A percentile compares a stretch with the other conserved stretches of the same genome.
Conservation (phyloP, 1,139 yeast species). For the Candida sojae region DNA sequence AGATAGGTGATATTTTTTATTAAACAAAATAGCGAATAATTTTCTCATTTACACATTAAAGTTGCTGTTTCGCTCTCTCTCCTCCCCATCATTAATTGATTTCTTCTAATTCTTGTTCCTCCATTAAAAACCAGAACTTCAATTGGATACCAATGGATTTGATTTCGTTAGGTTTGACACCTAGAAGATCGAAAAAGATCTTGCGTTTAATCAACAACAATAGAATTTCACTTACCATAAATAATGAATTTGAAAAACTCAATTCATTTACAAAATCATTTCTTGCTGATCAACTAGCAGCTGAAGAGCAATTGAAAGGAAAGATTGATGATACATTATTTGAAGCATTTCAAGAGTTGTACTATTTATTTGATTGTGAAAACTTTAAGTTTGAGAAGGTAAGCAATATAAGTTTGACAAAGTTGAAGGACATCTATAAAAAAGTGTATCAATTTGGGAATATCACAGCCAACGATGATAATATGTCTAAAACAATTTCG, state of each 20-base stretch:
- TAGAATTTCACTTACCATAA: conserved; percentile 15
- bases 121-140: neutral
- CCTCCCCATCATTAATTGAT: no score
- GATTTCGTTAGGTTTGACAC: conserved; percentile 15
- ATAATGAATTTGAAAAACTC: conserved; percentile 12
- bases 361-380: conserved; percentile 24
- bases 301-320: conserved; percentile 17
- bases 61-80: neutral
- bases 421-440: conserved; percentile 15
- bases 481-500: conserved; percentile 9
- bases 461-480: neutral
- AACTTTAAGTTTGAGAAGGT: conserved; percentile 22
- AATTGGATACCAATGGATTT: conserved; percentile 16
- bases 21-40: no score
- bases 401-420: conserved; percentile 16
- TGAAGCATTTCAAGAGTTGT: conserved; percentile 25
- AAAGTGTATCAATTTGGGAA: conserved; percentile 6
- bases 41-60: neutral
- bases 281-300: conserved; percentile 9
- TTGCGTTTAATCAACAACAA: conserved; percentile 16
- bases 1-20: no score
- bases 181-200: conserved; percentile 12
- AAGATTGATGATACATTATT: conserved; percentile 26
- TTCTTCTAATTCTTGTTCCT: no score
- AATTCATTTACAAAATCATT: conserved; percentile 15